phyloP scores from a whole-genome alignment of 345 rosid genomes.

The Gynandropsis gynandra region DNA sequence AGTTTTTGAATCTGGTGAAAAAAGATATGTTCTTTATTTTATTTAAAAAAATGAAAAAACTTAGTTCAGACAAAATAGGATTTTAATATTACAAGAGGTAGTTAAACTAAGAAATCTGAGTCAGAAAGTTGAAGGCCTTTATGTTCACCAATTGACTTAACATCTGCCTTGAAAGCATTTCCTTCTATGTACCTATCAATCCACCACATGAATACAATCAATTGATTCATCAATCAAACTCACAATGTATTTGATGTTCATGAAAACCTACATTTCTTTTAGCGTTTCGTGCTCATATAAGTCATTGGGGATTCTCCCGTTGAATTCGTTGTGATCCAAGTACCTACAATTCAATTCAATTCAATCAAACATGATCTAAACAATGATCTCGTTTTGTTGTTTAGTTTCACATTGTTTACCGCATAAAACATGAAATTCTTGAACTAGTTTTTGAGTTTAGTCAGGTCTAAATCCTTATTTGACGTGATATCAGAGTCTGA shows the following conservation, averaged over 20 bases:
- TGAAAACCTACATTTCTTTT: conserved; percentile 73
- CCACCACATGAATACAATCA: too few relatives aligned
- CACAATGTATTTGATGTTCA: conserved; percentile 3
- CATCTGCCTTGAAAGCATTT: conserved; percentile 55
- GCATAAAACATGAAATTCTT: neutral
- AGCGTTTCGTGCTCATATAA: conserved; percentile 58
- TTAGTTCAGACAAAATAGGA: too few relatives aligned
- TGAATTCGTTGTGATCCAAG: conserved; percentile 73
- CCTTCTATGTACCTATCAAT: conserved; percentile 89
- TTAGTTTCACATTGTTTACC: too few relatives aligned
- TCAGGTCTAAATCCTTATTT: too few relatives aligned
- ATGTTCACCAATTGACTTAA: conserved; percentile 57
- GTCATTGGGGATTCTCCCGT: conserved; percentile 60
- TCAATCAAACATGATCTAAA: conserved; percentile 4
- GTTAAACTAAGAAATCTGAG: conserved; percentile 46
- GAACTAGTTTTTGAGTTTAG: neutral
- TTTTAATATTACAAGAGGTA: too few relatives aligned
- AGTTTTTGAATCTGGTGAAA: neutral
- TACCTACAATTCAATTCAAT: conserved; percentile 44
- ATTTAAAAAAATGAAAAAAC: too few relatives aligned
- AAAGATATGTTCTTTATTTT: too few relatives aligned
- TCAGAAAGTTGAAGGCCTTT: conserved; percentile 63
- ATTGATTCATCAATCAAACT: neutral
- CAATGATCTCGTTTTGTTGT: too few relatives aligned
- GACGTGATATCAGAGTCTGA: too few relatives aligned